Percentiles rank a stretch among this genome's conserved stretches.
These are phyloP conservation scores for Cymbopogon citratus DNA, from an alignment of 176 grass and related monocot species.

Conservation along the genomic window DNA sequence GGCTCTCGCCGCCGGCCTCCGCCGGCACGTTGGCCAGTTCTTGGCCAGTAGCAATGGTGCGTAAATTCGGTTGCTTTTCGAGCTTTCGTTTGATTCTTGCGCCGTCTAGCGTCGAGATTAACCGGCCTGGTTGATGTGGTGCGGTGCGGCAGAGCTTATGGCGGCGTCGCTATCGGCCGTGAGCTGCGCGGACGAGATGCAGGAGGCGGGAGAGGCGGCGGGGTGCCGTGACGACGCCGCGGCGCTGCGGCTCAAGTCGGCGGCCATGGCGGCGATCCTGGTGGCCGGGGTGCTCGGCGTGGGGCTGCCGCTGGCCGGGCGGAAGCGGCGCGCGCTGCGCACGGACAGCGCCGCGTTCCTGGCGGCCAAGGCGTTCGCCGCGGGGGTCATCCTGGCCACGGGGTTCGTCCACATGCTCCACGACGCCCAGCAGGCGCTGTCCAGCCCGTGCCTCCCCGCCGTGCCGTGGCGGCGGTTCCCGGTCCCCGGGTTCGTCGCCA, in stretches of 20 bases:
- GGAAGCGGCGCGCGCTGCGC: slow-evolving; percentile 47
- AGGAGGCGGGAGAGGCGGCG: slow-evolving; percentile 25
- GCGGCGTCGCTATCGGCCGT: slow-evolving; percentile 52
- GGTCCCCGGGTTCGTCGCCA: slow-evolving; percentile 73
- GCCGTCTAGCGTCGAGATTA: neutral
- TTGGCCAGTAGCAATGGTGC: slow-evolving; percentile 18
- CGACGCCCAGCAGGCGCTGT: slow-evolving; percentile 51
- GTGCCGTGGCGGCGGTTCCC: slow-evolving; percentile 55
- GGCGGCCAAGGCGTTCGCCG: slow-evolving; percentile 59
- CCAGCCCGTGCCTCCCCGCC: slow-evolving; percentile 48
- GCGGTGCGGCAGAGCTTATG: slow-evolving; percentile 22
- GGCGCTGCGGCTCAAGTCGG: slow-evolving; percentile 48
- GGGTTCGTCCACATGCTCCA: slow-evolving; percentile 88
- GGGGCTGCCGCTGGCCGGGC: slow-evolving; percentile 48
- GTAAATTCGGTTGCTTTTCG: neutral
- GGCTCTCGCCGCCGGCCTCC: slow-evolving; percentile 1
- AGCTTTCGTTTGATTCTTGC: neutral
- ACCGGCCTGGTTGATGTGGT: too few relatives aligned
- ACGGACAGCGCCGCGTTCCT: slow-evolving; percentile 49
- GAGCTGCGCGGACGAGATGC: slow-evolving; percentile 45
- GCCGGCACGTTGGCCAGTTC: slow-evolving; percentile 23
- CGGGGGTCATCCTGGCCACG: slow-evolving; percentile 76
- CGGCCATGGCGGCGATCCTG: slow-evolving; percentile 56
- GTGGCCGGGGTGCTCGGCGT: slow-evolving; percentile 50
- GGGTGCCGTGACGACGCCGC: slow-evolving; percentile 47